Percentiles rank a stretch among this genome's conserved stretches.
Conservation (phyloP, 257 asterid species). For the Capsicum chinense region DNA sequence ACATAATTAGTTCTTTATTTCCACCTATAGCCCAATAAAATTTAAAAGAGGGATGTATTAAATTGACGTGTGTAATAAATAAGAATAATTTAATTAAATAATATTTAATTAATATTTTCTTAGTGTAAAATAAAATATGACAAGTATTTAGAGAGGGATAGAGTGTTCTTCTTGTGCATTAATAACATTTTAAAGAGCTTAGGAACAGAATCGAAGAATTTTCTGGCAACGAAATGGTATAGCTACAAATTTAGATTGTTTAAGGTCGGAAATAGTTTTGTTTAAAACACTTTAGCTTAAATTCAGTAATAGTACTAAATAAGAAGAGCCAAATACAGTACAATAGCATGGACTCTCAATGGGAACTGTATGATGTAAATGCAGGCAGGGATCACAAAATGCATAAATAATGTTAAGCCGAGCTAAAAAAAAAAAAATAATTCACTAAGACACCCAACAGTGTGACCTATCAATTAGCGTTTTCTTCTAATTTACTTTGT, state of each 20-base stretch:
- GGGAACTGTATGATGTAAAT: not conserved
- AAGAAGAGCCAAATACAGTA: not conserved
- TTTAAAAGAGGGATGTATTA: no score
- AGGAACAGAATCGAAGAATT: not conserved
- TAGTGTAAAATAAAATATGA: no score
- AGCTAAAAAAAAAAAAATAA: fast-evolving
- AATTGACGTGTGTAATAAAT: no score
- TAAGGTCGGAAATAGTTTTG: not conserved
- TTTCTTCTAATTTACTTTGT: no score
- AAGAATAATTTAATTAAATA: no score
- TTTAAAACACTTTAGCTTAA: not conserved
- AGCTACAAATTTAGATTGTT: not conserved
- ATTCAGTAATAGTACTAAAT: not conserved
- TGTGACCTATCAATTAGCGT: no score
- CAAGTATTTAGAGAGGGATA: no score
- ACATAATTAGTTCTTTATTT: no score
- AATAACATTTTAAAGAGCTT: not conserved
- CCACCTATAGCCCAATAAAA: no score
- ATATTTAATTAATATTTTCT: no score
- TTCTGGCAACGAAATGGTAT: not conserved
- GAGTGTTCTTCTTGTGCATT: not conserved
- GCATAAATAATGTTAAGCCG: not conserved
- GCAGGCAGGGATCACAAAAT: not conserved
- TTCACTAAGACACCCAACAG: no score
- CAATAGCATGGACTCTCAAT: not conserved